Evolutionary conservation across 2,329 filamentous ascomycete genomes (phyloP).

Genomic region (Thielaviopsis cerberus): DNA sequence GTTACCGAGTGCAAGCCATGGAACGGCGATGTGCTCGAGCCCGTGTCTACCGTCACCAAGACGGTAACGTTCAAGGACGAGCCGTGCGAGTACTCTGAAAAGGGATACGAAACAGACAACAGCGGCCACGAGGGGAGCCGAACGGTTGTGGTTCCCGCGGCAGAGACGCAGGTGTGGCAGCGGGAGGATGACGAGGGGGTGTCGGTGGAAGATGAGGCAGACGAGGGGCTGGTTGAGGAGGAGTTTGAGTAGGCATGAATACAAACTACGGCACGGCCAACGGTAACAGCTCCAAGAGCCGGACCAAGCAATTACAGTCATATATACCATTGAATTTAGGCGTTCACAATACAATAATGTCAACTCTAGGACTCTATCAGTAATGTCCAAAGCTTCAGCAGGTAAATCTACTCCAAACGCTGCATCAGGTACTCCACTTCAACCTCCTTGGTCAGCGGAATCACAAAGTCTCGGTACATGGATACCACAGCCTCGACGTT

Average conservation of each 20-base stretch:
- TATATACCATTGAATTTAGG: no score
- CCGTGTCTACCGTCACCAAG: slow-evolving; percentile 28
- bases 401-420: slow-evolving; percentile 36
- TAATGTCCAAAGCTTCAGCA: no score
- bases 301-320: no score
- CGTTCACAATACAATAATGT: no score
- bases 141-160: background rate
- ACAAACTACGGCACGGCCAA: background rate
- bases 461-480: slow-evolving; percentile 86
- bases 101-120: background rate
- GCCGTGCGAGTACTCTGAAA: slow-evolving; percentile 17
- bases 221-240: slow-evolving; percentile 1
- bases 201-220: slow-evolving; percentile 2
- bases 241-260: background rate
- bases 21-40: slow-evolving; percentile 70
- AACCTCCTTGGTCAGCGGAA: slow-evolving; percentile 92
- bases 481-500: slow-evolving; percentile 76
- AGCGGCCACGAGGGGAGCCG: background rate
- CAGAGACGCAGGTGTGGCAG: background rate
- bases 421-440: slow-evolving; percentile 98
- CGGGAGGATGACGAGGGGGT: background rate
- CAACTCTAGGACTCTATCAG: background rate
- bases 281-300: no score
- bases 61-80: slow-evolving; percentile 46
- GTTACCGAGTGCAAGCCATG: slow-evolving; percentile 79